Base-by-base conservation (phyloP, 2,329 filamentous ascomycete genomes). In the Nothophaeocryptopus gaeumannii region DNA sequence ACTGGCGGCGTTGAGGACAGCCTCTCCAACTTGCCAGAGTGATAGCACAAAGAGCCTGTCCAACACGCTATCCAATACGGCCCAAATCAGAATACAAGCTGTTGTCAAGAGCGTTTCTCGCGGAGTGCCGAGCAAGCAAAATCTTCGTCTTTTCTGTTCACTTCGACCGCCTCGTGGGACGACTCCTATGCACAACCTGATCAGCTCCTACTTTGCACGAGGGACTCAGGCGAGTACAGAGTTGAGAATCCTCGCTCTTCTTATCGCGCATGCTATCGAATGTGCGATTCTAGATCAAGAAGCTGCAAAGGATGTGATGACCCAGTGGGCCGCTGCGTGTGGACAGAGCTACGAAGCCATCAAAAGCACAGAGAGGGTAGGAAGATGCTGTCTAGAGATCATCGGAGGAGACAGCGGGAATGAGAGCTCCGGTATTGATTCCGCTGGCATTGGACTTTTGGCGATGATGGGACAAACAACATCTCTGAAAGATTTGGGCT, bases 401-500 rank as follows among this genome's bases (percentile, higher is more conserved):
- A 39, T 39, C 14, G 37, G 29, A 14, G 37, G 37, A 16, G 14
- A 20, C 16, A 20, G 29, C 29, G 8, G 12, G 14, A 20, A 39
- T 11, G 37, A 20, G 11, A 14, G 37, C 29, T 14, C 37, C 16
- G 16, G 37, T 20, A 16, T 39, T 16, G 37, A 39, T 39, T 20
- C 29, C 37, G 37, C 37, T 39, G 37, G 37, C 29, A 20, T 39
- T 39, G 37, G 37, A 9, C 37, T 39, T 16, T 16, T 39, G 14
- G 37, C 37, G 16, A 39, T 39, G 37, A 39, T 39, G 37, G 37
- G 29, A 39, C 14, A 39, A 20, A 39, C 37, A 20, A 39, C 37
- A 16, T 39, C 37, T 20, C 14, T 39, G 37, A 39, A 20, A 39
- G 37, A 39, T 14, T 20, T 39, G 16, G n/a, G n/a, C n/a, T n/a